These are phyloP conservation scores for Melastoma malabathricum DNA, from an alignment of 345 rosid species.

Conservation along the genomic window DNA sequence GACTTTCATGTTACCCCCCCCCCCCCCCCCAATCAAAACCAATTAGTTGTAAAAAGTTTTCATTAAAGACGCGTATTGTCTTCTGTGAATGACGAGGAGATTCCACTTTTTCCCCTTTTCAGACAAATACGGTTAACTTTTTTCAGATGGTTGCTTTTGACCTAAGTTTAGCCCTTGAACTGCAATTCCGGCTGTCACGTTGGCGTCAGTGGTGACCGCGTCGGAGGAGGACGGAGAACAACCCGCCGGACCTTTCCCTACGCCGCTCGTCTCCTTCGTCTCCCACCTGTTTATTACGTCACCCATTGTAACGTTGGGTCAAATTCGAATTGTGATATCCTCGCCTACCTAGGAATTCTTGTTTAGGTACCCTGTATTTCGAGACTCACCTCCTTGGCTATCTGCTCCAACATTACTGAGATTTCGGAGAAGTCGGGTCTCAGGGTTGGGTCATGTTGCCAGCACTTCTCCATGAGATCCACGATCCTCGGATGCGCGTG, in stretches of 20 bases:
- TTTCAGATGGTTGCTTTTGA: too few species aligned
- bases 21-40: too few species aligned
- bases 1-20: too few species aligned
- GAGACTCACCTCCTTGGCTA: slow-evolving; percentile 54
- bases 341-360: too few species aligned
- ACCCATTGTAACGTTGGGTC: too few species aligned
- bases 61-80: too few species aligned
- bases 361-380: too few species aligned
- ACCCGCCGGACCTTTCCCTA: slow-evolving; percentile 63
- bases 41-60: too few species aligned
- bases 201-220: slow-evolving; percentile 44
- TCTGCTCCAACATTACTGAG: slow-evolving; percentile 41
- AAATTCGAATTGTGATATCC: too few species aligned
- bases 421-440: slow-evolving; percentile 91
- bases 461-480: slow-evolving; percentile 62
- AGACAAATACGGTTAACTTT: too few species aligned
- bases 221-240: slow-evolving; percentile 60
- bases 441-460: slow-evolving; percentile 70
- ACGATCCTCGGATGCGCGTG: slow-evolving; percentile 45
- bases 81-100: too few species aligned
- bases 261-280: slow-evolving; percentile 49
- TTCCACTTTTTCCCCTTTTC: too few species aligned
- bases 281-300: slow-evolving; percentile 38
- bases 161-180: neutral
- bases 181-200: neutral